Percentiles rank a stretch among this genome's conserved stretches.
These are phyloP conservation scores for Hymenoscyphus scutula DNA, from an alignment of 2,329 filamentous ascomycete species.

Conservation along the genomic window DNA sequence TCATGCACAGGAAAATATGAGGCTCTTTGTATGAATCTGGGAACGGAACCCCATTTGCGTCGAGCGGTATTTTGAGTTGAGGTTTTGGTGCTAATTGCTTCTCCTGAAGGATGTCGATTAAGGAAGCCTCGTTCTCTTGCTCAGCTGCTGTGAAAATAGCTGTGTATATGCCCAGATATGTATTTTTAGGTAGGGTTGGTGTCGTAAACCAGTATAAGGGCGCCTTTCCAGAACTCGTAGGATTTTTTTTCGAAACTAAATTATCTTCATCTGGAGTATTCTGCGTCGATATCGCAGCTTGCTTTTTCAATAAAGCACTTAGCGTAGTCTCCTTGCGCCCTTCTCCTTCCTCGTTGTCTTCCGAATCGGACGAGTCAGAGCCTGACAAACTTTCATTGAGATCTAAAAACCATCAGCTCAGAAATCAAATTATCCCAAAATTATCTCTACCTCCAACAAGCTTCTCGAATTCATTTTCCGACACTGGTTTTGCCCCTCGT, in stretches of 20 bases:
- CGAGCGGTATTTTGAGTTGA: conserved; percentile 46
- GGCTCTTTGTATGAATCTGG: conserved; percentile 63
- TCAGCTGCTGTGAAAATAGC: conserved; percentile 75
- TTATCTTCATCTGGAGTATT: conserved; percentile 46
- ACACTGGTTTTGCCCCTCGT: conserved; percentile 67
- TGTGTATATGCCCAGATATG: conserved; percentile 81
- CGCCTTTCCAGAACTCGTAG: conserved; percentile 59
- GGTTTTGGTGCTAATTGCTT: conserved; percentile 72
- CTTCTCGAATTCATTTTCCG: conserved; percentile 82
- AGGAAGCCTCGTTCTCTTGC: conserved; percentile 57
- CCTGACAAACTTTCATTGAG: conserved; percentile 92
- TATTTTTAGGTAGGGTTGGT: conserved; percentile 69
- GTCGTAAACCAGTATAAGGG: conserved; percentile 86
- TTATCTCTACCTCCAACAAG: conserved; percentile 57
- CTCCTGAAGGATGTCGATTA: conserved; percentile 66
- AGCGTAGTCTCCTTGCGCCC: conserved; percentile 66
- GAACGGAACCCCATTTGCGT: conserved; percentile 54
- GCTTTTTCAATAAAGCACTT: conserved; percentile 74
- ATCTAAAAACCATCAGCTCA: conserved; percentile 41
- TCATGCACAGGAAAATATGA: conserved; percentile 97
- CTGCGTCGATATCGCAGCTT: conserved; percentile 66
- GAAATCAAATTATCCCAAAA: neutral
- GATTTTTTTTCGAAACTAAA: conserved; percentile 46
- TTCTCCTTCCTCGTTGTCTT: conserved; percentile 58
- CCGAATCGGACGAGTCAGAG: conserved; percentile 69